Conservation (phyloP, 2,329 filamentous ascomycete species). For the Fusarium devonianum region DNA sequence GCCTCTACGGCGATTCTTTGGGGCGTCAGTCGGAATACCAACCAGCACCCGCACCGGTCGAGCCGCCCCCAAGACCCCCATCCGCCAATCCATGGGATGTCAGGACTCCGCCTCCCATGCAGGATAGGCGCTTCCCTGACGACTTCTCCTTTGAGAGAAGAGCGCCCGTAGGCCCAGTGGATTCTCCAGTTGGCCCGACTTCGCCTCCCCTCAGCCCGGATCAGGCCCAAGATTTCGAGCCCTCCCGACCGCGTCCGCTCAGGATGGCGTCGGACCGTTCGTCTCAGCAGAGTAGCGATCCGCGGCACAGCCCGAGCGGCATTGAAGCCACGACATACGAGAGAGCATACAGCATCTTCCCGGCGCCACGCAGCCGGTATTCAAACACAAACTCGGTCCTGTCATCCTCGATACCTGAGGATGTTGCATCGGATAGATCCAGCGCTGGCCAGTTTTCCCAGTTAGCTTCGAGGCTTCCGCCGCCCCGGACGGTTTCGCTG, state of each 20-base stretch:
- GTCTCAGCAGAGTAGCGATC: slow-evolving; percentile 36
- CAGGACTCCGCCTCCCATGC: slow-evolving; percentile 31
- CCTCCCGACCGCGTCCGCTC: slow-evolving; percentile 30
- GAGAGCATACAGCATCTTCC: slow-evolving; percentile 38
- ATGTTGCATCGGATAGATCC: slow-evolving; percentile 33
- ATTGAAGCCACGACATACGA: slow-evolving; percentile 31
- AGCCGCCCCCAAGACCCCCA: slow-evolving; percentile 47
- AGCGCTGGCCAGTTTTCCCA: slow-evolving; percentile 29
- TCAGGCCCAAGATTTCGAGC: slow-evolving; percentile 8
- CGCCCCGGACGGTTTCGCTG: slow-evolving; percentile 27
- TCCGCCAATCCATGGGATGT: slow-evolving; percentile 55
- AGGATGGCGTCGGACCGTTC: slow-evolving; percentile 30
- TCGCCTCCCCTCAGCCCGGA: slow-evolving; percentile 38
- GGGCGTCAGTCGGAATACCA: slow-evolving; percentile 13
- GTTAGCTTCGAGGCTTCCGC: slow-evolving; percentile 23
- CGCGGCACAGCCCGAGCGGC: slow-evolving; percentile 32
- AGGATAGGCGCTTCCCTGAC: slow-evolving; percentile 31
- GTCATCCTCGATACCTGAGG: slow-evolving; percentile 41
- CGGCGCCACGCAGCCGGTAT: slow-evolving; percentile 33
- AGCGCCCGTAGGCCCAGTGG: slow-evolving; percentile 33
- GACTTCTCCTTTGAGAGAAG: slow-evolving; percentile 39
- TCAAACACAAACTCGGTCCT: slow-evolving; percentile 35
- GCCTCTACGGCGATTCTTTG: slow-evolving; percentile 29
- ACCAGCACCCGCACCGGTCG: slow-evolving; percentile 28
- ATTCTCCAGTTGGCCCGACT: slow-evolving; percentile 34